Evolutionary conservation across 2,329 filamentous ascomycete genomes (phyloP).

Genomic region (Pseudophaeomoniella oleicola): DNA sequence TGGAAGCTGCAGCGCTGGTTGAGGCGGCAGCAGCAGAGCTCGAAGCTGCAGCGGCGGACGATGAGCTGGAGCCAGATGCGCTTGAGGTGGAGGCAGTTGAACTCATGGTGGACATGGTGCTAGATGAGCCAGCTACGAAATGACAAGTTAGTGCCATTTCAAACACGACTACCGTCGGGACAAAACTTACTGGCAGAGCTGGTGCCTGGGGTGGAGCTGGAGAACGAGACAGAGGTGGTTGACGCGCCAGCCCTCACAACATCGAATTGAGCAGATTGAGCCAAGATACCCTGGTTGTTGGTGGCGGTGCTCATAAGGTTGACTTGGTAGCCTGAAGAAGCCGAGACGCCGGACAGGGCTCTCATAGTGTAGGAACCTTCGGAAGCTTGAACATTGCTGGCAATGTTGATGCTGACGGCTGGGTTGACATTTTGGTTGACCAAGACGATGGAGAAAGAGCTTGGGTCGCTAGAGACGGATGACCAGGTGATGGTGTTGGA

Average conservation of each 20-base stretch:
- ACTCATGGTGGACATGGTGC: constrained; percentile 2
- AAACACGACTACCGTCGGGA: background rate
- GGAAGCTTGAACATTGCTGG: constrained; percentile 19
- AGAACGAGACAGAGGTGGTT: constrained; percentile 6
- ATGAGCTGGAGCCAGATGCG: constrained; percentile 4
- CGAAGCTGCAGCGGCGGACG: constrained; percentile 9
- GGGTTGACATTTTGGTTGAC: constrained; percentile 24
- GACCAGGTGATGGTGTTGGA: constrained; percentile 24
- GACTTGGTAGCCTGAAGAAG: constrained; percentile 23
- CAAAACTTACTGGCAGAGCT: constrained; percentile 1
- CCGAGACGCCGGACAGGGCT: constrained; percentile 10
- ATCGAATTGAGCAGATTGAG: constrained; percentile 23
- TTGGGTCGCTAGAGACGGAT: constrained; percentile 22
- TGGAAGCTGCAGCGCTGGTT: constrained; percentile 7
- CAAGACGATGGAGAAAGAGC: constrained; percentile 23
- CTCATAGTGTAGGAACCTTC: constrained; percentile 21
- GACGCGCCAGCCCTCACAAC: constrained; percentile 10
- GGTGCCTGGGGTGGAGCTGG: constrained; percentile 9
- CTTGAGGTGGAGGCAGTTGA: constrained; percentile 5
- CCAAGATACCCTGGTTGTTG: constrained; percentile 24
- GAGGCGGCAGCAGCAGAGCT: constrained; percentile 6
- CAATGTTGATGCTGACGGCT: constrained; percentile 17
- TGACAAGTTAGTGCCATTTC: background rate
- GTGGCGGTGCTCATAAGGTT: constrained; percentile 21
- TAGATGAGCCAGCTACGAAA: constrained; percentile 3